Evolutionary conservation across 768 basidiomycete genomes (phyloP), one percentile per base, ranked within the genome.

Genomic region (Lepiota brunneoincarnata): DNA sequence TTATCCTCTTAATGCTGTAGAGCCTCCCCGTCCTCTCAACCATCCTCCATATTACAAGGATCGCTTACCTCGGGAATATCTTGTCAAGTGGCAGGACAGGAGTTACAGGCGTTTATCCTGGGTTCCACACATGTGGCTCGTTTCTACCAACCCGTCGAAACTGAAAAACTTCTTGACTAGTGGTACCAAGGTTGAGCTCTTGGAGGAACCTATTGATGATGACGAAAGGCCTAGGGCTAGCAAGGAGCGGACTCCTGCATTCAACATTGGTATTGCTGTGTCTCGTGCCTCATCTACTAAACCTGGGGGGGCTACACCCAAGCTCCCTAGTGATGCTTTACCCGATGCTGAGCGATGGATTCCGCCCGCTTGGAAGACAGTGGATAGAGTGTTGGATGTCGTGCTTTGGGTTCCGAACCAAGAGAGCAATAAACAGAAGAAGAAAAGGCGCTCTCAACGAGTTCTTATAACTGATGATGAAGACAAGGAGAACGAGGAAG

Each of bases 71-170:
- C 74, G 95, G 40, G 92, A 96, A 68, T 98, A 98, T 66, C 82
- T 98, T 11, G 83, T 98, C 51, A 98, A 98, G 67, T 98, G 93
- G 93, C 68, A 69, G 7, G 83, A 77, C 37, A 73, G 87, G 41
- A 91, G 93, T 59, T 98, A 90, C 67, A 75, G 89, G 49, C 81
- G 87, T 39, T 72, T 81, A 10, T 79, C 88, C 66, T 98, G 94
- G 94, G 93, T 97, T 1, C 89, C 93, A 26, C 94, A 98, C 61
- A 84, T 88, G 75, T 98, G 93, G 93, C 74, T 97, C 1, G 73
- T 84, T 26, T 81, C 87, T 9, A 84, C 81, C n/a, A 75, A 82
- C 48, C 64, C 70, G n/a, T 63, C 68, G 10, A 91, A 86, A 64
- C 71, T 97, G 55, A 88, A 86, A 59, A 81, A 90, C 64, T 98